A percentile compares a stretch with the other conserved stretches of the same genome.
Evolutionary conservation across 2,329 filamentous ascomycete genomes (phyloP).

Genomic region (Paecilomyces sp.): DNA sequence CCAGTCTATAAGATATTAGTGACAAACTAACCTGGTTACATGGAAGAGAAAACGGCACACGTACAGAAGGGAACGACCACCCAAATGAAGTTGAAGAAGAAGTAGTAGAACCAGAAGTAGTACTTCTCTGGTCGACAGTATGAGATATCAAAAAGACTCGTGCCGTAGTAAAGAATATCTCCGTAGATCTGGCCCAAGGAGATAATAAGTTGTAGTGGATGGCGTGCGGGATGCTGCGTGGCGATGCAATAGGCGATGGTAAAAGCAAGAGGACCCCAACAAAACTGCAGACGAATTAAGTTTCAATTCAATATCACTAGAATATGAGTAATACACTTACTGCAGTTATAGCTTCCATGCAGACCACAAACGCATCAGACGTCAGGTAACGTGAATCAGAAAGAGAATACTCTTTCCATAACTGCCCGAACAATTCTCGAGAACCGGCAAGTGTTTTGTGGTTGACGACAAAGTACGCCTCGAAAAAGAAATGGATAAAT

Average conservation of each 20-base stretch:
- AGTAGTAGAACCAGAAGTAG: constrained; percentile 53
- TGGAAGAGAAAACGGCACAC: background rate
- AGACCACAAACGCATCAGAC: constrained; percentile 68
- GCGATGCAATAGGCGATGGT: constrained; percentile 44
- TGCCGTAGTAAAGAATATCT: constrained; percentile 50
- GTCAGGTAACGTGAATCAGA: constrained; percentile 78
- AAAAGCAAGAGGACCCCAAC: constrained; percentile 50
- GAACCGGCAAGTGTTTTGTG: constrained; percentile 54
- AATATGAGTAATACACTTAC: constrained; percentile 16
- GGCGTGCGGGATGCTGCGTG: constrained; percentile 42
- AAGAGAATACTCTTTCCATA: constrained; percentile 83
- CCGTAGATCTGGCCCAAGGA: constrained; percentile 51
- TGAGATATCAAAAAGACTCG: constrained; percentile 44
- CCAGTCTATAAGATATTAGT: no score
- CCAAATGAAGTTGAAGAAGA: constrained; percentile 52
- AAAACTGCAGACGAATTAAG: constrained; percentile 11
- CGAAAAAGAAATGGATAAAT: constrained; percentile 64
- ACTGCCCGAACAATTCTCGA: constrained; percentile 65
- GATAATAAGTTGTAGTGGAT: constrained; percentile 46
- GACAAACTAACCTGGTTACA: no score
- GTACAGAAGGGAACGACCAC: constrained; percentile 43
- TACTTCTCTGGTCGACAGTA: constrained; percentile 48
- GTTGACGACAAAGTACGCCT: constrained; percentile 69
- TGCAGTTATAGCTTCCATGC: constrained; percentile 72
- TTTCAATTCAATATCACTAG: no score